phyloP scores from a whole-genome alignment of 2,329 filamentous ascomycete species.

The Orbilia ellipsospora region DNA sequence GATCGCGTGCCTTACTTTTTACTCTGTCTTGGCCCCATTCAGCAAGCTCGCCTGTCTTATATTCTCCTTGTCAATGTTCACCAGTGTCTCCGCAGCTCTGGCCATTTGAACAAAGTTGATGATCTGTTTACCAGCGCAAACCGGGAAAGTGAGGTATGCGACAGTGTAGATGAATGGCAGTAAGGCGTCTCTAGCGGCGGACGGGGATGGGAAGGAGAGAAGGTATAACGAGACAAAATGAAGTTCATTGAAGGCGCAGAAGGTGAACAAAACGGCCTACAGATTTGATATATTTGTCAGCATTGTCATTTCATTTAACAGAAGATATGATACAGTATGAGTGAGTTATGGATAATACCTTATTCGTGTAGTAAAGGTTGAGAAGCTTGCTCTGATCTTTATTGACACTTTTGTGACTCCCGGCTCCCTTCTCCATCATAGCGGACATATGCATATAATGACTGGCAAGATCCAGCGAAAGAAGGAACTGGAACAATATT shows the following conservation, averaged over 20 bases:
- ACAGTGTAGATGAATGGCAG: slow-evolving; percentile 70
- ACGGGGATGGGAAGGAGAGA: slow-evolving; percentile 89
- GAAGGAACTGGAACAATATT: slow-evolving; percentile 92
- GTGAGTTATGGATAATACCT: slow-evolving; percentile 73
- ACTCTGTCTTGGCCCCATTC: slow-evolving; percentile 51
- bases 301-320: not conserved
- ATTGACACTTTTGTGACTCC: slow-evolving; percentile 93
- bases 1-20: not conserved
- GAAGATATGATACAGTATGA: too few relatives aligned
- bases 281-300: slow-evolving; percentile 3
- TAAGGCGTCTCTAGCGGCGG: slow-evolving; percentile 71
- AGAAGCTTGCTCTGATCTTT: slow-evolving; percentile 86
- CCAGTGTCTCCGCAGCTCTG: slow-evolving; percentile 91
- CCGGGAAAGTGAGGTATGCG: slow-evolving; percentile 79
- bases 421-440: slow-evolving; percentile 58
- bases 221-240: slow-evolving; percentile 99
- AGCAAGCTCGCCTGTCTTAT: slow-evolving; percentile 64
- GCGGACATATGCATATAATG: slow-evolving; percentile 97
- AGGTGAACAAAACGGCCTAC: slow-evolving; percentile 87
- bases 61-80: slow-evolving; percentile 82
- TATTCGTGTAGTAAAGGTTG: slow-evolving; percentile 97
- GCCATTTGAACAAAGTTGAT: slow-evolving; percentile 95
- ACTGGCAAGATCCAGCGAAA: slow-evolving; percentile 90
- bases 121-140: slow-evolving; percentile 91
- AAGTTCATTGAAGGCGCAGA: slow-evolving; percentile 89